Conservation (phyloP, 2,329 filamentous ascomycete genomes). For the Ilyonectria robusta region DNA sequence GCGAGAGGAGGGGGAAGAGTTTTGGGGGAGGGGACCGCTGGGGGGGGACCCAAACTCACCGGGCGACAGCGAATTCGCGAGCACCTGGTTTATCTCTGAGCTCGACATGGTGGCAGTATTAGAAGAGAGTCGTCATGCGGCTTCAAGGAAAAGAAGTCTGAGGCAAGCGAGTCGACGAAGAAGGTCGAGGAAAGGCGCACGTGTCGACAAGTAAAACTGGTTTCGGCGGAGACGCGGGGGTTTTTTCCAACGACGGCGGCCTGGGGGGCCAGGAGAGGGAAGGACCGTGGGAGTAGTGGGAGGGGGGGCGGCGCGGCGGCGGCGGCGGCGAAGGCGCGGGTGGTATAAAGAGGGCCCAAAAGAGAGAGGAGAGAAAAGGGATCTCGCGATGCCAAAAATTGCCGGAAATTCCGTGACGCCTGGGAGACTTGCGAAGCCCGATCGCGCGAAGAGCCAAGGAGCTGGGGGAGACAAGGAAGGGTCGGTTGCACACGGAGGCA, state of each 20-base stretch:
- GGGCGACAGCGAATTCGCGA: constrained; percentile 95
- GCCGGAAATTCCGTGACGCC: constrained; percentile 33
- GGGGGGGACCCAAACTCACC: constrained; percentile 71
- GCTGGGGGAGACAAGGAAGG: constrained; percentile 20
- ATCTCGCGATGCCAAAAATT: constrained; percentile 39
- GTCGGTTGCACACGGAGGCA: neutral
- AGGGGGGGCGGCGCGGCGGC: constrained; percentile 28
- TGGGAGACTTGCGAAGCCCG: constrained; percentile 26
- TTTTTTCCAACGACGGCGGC: constrained; percentile 39
- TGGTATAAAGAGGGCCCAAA: constrained; percentile 38
- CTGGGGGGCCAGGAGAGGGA: constrained; percentile 42
- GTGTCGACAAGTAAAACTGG: constrained; percentile 50
- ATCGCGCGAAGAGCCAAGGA: constrained; percentile 23
- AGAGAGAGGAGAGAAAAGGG: constrained; percentile 35
- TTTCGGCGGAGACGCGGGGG: constrained; percentile 50
- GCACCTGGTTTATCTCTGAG: constrained; percentile 97
- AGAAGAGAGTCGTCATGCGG: constrained; percentile 56
- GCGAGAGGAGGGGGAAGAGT: constrained; percentile 33
- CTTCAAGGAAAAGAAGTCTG: constrained; percentile 44
- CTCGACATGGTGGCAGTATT: constrained; percentile 71
- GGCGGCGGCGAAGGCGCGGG: neutral
- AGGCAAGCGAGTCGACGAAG: constrained; percentile 40
- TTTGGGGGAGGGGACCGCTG: constrained; percentile 8
- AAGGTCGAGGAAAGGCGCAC: constrained; percentile 47
- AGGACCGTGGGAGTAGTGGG: constrained; percentile 38